phyloP scores from a whole-genome alignment of 1,284 basidiomycete genomes.

The Cutaneotrichosporon cutaneum region DNA sequence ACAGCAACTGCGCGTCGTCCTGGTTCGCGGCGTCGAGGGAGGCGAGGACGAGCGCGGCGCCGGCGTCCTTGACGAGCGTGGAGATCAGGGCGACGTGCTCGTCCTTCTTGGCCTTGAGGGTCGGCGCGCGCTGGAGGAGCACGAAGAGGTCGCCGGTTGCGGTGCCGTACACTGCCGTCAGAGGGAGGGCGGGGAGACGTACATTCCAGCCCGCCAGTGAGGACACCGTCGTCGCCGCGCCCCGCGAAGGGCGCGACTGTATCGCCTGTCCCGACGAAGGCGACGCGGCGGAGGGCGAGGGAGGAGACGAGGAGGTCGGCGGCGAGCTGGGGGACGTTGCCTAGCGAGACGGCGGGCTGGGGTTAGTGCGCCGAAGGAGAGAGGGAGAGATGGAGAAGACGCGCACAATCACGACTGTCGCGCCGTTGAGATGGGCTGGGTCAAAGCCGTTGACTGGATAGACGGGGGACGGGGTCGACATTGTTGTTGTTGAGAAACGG shows the following conservation, averaged over 20 bases:
- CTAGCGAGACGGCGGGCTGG: conserved; percentile 74
- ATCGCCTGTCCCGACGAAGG: conserved; percentile 60
- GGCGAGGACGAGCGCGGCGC: conserved; percentile 63
- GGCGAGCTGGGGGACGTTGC: conserved; percentile 73
- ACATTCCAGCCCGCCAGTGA: conserved; percentile 74
- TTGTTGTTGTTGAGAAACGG: neutral
- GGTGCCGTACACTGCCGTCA: conserved; percentile 20
- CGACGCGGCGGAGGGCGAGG: conserved; percentile 62
- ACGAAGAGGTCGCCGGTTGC: conserved; percentile 12
- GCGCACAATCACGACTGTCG: conserved; percentile 23
- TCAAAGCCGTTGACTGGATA: conserved; percentile 24
- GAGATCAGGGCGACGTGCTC: conserved; percentile 63
- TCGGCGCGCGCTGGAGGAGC: conserved; percentile 65
- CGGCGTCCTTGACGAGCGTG: conserved; percentile 58
- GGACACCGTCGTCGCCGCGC: conserved; percentile 61
- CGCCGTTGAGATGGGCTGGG: conserved; percentile 9
- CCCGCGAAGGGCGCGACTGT: conserved; percentile 69
- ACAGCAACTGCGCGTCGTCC: conserved; percentile 73
- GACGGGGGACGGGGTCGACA: conserved; percentile 6
- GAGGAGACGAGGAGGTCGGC: conserved; percentile 70
- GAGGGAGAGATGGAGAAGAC: conserved; percentile 1
- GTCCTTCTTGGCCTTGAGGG: conserved; percentile 69
- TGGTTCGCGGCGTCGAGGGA: conserved; percentile 72
- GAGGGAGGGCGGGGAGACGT: conserved; percentile 33
- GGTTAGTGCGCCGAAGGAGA: conserved; percentile 67